A percentile compares a stretch with the other conserved stretches of the same genome.
Evolutionary conservation across 2,329 filamentous ascomycete genomes (phyloP).

Genomic region (Zasmidium citrigriseum): DNA sequence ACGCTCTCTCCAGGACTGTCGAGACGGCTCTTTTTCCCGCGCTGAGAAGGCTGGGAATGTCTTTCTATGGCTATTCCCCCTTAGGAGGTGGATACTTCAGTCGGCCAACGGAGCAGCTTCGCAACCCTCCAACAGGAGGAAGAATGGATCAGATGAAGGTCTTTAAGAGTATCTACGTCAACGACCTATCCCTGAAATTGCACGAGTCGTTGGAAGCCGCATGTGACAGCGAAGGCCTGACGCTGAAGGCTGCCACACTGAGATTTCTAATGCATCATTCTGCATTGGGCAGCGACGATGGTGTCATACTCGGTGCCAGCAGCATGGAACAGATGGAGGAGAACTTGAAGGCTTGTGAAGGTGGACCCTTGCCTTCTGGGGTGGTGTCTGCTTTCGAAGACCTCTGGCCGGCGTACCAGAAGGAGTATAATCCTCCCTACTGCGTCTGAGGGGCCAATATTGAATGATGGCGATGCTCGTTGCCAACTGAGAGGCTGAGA

Average conservation of each 20-base stretch:
- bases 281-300: conserved; percentile 37
- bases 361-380: conserved; percentile 27
- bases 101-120: conserved; percentile 39
- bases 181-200: conserved; percentile 45
- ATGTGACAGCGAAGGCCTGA: conserved; percentile 41
- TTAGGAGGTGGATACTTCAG: conserved; percentile 42
- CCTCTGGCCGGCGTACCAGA: conserved; percentile 21
- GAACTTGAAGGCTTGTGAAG: conserved; percentile 31
- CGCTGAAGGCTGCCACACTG: conserved; percentile 45
- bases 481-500: background rate
- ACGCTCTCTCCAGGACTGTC: conserved; percentile 40
- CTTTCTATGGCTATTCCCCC: conserved; percentile 46
- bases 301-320: conserved; percentile 42
- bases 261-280: conserved; percentile 51
- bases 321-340: conserved; percentile 34
- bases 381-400: conserved; percentile 26
- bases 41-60: conserved; percentile 44
- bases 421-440: conserved; percentile 19
- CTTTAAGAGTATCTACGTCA: conserved; percentile 44
- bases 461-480: background rate
- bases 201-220: conserved; percentile 41
- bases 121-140: conserved; percentile 24
- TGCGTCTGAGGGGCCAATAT: conserved; percentile 13
- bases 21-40: conserved; percentile 43
- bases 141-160: conserved; percentile 33